Conservation (phyloP, 805 yeast species). For the Millerozyma acaciae region DNA sequence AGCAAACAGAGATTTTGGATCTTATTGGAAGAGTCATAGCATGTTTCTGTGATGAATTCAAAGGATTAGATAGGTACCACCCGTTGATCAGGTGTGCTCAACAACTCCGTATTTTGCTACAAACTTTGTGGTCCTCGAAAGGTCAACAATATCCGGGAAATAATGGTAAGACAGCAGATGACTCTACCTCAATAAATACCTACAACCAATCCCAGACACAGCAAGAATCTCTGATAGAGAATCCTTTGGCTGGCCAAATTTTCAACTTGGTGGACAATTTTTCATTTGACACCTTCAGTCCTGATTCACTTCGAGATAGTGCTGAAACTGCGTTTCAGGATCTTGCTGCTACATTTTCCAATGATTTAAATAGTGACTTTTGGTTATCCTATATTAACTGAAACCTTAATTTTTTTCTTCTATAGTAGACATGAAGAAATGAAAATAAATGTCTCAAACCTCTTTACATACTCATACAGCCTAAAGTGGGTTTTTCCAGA, state of each 20-base stretch:
- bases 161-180: background rate
- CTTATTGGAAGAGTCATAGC: constrained; percentile 4
- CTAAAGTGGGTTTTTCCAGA: too few species aligned
- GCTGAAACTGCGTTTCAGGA: constrained; percentile 4
- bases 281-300: constrained; percentile 3
- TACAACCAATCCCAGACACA: constrained; percentile 3
- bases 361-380: constrained; percentile 4
- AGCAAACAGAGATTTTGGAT: constrained; percentile 4
- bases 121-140: constrained; percentile 4
- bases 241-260: constrained; percentile 1
- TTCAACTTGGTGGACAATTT: constrained; percentile 5
- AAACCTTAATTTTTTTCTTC: background rate
- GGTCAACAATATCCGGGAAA: constrained; percentile 3
- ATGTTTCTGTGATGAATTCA: constrained; percentile 6
- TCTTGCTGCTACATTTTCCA: constrained; percentile 4
- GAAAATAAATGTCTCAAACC: background rate
- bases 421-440: background rate
- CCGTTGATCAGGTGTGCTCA: constrained; percentile 4
- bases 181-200: constrained; percentile 1
- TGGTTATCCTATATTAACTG: constrained; percentile 4
- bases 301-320: constrained; percentile 4
- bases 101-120: constrained; percentile 5
- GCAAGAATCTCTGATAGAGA: constrained; percentile 3
- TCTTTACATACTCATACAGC: too few species aligned
- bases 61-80: constrained; percentile 4